Percentiles rank a stretch among this genome's conserved stretches.
Evolutionary conservation across 2,329 filamentous ascomycete genomes (phyloP).

Genomic region (Juglanconis oblonga): DNA sequence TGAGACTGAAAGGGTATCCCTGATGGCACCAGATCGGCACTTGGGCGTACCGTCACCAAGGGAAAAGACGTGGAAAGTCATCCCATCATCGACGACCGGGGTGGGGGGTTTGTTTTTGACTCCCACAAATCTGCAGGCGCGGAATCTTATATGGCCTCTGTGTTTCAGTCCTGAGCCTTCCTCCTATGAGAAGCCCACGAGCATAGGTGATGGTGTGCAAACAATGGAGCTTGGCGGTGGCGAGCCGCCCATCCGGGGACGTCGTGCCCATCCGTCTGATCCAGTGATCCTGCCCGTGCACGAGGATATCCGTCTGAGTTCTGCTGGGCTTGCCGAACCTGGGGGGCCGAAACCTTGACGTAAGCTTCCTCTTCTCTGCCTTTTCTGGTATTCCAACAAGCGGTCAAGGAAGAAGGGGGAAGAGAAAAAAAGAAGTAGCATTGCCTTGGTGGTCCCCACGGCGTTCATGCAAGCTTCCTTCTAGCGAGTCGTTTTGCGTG

Average conservation of each 20-base stretch:
- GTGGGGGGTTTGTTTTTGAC: not conserved
- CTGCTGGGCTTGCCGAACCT: not conserved
- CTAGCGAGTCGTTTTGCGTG: not conserved
- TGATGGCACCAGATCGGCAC: not conserved
- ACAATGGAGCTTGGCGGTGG: slow-evolving; percentile 5
- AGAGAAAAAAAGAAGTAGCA: not conserved
- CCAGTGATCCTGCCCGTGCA: slow-evolving; percentile 3
- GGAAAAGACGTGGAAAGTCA: not conserved
- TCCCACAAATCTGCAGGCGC: not conserved
- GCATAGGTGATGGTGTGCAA: slow-evolving; percentile 2
- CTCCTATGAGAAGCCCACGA: not conserved
- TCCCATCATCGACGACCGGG: not conserved
- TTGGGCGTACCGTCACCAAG: not conserved
- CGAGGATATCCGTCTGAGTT: not conserved
- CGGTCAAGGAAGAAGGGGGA: not conserved
- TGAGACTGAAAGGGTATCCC: not conserved
- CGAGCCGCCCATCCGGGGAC: too few relatives aligned
- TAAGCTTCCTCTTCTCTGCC: not conserved
- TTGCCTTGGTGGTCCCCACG: not conserved
- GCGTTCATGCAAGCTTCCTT: not conserved
- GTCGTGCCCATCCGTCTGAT: not conserved
- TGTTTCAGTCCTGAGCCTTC: slow-evolving; percentile 6
- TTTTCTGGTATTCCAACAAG: not conserved
- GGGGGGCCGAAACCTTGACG: slow-evolving; percentile 2
- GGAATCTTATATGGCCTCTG: not conserved